Percentiles rank a stretch among this genome's conserved stretches.
Conservation (phyloP, 306 rosid genomes). For the Vigna angularis region DNA sequence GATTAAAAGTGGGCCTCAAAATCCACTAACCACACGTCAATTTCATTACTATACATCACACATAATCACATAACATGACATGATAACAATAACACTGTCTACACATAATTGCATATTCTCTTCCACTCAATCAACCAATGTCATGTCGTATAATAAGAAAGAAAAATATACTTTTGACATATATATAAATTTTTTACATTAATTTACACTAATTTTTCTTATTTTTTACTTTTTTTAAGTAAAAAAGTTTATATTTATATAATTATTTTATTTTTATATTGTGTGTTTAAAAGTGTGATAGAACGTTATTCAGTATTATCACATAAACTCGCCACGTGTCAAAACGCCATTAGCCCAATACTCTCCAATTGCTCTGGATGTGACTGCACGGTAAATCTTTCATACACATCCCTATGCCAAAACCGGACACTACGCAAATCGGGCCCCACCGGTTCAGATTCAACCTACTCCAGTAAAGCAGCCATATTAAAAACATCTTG, state of each 20-base stretch:
- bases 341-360: background rate
- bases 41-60: background rate
- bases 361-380: background rate
- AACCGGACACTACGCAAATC: background rate
- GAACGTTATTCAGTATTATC: background rate
- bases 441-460: slow-evolving; percentile 37
- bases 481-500: background rate
- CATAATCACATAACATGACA: background rate
- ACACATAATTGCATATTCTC: background rate
- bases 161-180: too few relatives aligned
- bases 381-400: background rate
- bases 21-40: background rate
- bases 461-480: slow-evolving; percentile 20
- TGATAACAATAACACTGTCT: background rate
- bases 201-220: too few relatives aligned
- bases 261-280: too few relatives aligned
- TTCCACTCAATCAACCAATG: background rate
- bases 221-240: too few relatives aligned
- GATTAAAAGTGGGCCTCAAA: background rate
- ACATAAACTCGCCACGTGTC: too few relatives aligned
- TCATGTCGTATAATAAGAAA: background rate
- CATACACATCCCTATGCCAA: background rate
- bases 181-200: too few relatives aligned
- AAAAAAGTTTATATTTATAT: too few relatives aligned
- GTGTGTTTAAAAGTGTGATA: too few relatives aligned